Percentiles rank a stretch among this genome's conserved stretches.
These are phyloP conservation scores for Neurospora intermedia DNA, from an alignment of 495 filamentous ascomycete species.

Conservation along the genomic window DNA sequence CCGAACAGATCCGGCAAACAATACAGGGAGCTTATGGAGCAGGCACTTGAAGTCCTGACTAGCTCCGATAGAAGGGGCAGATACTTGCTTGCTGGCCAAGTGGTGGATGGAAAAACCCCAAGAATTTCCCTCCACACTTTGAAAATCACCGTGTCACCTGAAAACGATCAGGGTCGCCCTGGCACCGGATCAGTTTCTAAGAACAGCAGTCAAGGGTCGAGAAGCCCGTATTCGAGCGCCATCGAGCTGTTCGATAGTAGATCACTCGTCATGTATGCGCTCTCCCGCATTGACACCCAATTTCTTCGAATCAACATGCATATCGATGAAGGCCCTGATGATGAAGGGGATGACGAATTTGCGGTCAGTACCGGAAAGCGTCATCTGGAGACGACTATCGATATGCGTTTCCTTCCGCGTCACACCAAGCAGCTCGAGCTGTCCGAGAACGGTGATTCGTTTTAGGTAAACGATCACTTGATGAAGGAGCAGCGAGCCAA, in stretches of 20 bases:
- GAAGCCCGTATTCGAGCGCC: not conserved
- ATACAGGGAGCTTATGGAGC: constrained; percentile 14
- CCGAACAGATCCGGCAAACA: constrained; percentile 15
- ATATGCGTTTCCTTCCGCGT: constrained; percentile 14
- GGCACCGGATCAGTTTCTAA: not conserved
- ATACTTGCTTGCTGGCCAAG: not conserved
- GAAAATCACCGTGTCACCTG: constrained; percentile 16
- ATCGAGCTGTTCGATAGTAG: constrained; percentile 12
- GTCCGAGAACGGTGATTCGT: not conserved
- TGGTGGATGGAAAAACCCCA: not conserved
- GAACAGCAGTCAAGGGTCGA: not conserved
- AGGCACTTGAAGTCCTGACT: constrained; percentile 11
- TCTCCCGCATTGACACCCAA: constrained; percentile 12
- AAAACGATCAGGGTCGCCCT: not conserved
- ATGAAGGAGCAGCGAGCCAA: constrained; percentile 3
- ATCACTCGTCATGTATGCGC: constrained; percentile 3
- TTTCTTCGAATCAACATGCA: constrained; percentile 19
- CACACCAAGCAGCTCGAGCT: not conserved
- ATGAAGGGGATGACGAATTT: not conserved
- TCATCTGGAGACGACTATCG: constrained; percentile 19
- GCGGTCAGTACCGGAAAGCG: not conserved
- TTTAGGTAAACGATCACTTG: constrained; percentile 13
- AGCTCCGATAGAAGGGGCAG: not conserved
- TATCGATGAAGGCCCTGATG: constrained; percentile 3
- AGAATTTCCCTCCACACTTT: constrained; percentile 24